Evolutionary conservation across 768 basidiomycete genomes (phyloP), one percentile per base, ranked within the genome.

Genomic region (Strobilomyces echinocephalus): DNA sequence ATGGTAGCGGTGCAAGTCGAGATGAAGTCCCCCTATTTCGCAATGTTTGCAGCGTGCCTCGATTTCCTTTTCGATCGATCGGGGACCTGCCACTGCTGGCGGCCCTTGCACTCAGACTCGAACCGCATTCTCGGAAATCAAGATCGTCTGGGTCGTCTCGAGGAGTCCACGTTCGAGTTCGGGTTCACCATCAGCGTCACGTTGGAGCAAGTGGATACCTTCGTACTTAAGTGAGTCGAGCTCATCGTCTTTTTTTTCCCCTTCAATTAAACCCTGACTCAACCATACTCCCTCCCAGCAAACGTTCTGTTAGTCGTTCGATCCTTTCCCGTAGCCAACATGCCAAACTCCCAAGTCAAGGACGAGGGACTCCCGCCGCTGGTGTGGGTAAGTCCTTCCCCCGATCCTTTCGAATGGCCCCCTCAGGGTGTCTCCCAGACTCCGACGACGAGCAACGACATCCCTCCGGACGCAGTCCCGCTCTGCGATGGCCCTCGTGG

Each of bases 401-500:
- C 35, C 15, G 5, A 36, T 36, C 35, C 16, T 36, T 36, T 36
- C 15, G 15, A 16, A 36, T 16, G 15, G 6, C 14, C 16, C 35
- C 33, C 28, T 28, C n/a, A 31, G 16, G 31, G 47, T 21, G 4
- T 3, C 4, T 40, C 20, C 26, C 18, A 65, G 59, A 57, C 35
- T 28, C 53, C 47, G 43, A 53, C 59, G 5, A 46, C 18, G 49
- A 64, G 61, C 1, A 66, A 60, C 20, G 20, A 49, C 14, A 64
- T 65, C 28, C 64, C 64, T 38, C 55, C 61, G 9, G 30, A 47
- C 18, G 62, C 64, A 31, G 59, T 59, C 24, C 59, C 64, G 4
- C n/a, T 50, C 8, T 20, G 28, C 2, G 48, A 18, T 18, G 59
- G 55, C 10, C 43, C 48, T 2, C 3, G 39, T 20, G 59, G 54